Evolutionary conservation across 2,329 filamentous ascomycete genomes (phyloP).

Genomic region (Fusarium albidum): DNA sequence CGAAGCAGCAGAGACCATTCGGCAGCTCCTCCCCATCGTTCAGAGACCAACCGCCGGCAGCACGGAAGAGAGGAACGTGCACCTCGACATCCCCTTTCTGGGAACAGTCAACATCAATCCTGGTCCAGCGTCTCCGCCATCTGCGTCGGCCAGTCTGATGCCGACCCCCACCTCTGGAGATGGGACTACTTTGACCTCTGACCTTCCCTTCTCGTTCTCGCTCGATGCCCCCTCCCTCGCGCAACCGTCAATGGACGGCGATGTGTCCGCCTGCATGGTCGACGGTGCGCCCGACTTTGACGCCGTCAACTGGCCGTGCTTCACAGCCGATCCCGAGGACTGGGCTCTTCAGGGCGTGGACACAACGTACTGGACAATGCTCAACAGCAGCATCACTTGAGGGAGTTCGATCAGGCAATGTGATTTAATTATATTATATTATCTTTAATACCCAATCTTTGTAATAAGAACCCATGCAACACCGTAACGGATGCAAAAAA

Average conservation of each 20-base stretch:
- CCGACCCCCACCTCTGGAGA: slow-evolving; percentile 18
- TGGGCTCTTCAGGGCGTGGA: slow-evolving; percentile 54
- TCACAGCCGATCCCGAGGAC: slow-evolving; percentile 45
- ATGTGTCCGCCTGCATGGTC: slow-evolving; percentile 14
- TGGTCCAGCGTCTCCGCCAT: slow-evolving; percentile 23
- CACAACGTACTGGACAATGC: slow-evolving; percentile 46
- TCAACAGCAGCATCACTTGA: slow-evolving; percentile 38
- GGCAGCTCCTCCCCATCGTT: slow-evolving; percentile 53
- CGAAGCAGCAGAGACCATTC: slow-evolving; percentile 54
- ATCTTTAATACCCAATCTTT: slow-evolving; percentile 22
- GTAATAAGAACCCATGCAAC: slow-evolving; percentile 16
- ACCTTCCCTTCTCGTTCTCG: slow-evolving; percentile 18
- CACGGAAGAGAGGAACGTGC: slow-evolving; percentile 39
- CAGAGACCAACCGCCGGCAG: slow-evolving; percentile 35
- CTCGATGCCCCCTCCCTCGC: not conserved
- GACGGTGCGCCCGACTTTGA: slow-evolving; percentile 16
- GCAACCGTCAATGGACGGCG: slow-evolving; percentile 6
- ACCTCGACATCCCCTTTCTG: slow-evolving; percentile 55
- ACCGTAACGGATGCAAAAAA: slow-evolving; percentile 28
- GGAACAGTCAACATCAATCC: slow-evolving; percentile 55
- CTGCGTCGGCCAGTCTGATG: slow-evolving; percentile 18
- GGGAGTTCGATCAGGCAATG: not conserved
- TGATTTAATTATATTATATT: slow-evolving; percentile 20
- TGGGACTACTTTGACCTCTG: slow-evolving; percentile 1
- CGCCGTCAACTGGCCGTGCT: slow-evolving; percentile 36